phyloP scores from a whole-genome alignment of 768 basidiomycete species.

The Tulasnella sp. region DNA sequence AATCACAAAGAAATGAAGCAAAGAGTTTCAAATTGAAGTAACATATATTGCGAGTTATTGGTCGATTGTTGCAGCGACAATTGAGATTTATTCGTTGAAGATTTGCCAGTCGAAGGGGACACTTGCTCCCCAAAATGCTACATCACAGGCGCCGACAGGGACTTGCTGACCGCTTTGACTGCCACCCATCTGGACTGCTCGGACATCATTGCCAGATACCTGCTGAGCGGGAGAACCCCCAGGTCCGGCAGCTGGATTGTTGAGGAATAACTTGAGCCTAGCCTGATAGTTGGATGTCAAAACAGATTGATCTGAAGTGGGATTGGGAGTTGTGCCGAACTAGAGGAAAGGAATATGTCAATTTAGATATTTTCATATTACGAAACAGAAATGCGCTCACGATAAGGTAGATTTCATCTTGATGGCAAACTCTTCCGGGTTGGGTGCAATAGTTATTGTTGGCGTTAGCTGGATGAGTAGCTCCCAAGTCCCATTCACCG shows the following conservation, averaged over 20 bases:
- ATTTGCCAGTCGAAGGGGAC: conserved; percentile 64
- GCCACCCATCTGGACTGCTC: conserved; percentile 50
- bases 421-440: conserved; percentile 53
- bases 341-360: conserved; percentile 14
- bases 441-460: conserved; percentile 39
- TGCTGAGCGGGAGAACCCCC: conserved; percentile 39
- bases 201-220: conserved; percentile 39
- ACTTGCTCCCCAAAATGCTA: conserved; percentile 51
- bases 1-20: too few relatives aligned
- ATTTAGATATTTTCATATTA: conserved; percentile 1
- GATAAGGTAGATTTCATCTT: conserved; percentile 72
- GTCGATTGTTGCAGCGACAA: too few relatives aligned
- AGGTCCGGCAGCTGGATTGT: conserved; percentile 46
- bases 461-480: conserved; percentile 58
- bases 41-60: too few relatives aligned
- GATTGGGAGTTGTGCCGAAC: conserved; percentile 45
- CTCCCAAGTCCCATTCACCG: conserved; percentile 49
- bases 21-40: too few relatives aligned
- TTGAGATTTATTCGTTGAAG: conserved; percentile 25
- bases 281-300: conserved; percentile 54
- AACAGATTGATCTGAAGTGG: conserved; percentile 42
- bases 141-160: conserved; percentile 45
- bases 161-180: conserved; percentile 29
- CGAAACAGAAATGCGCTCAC: conserved; percentile 32
- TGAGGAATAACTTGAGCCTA: conserved; percentile 54